Evolutionary conservation across 106 monocot species (phyloP), one percentile per base, ranked within the genome.

Genomic region (Phalaenopsis aphrodite): DNA sequence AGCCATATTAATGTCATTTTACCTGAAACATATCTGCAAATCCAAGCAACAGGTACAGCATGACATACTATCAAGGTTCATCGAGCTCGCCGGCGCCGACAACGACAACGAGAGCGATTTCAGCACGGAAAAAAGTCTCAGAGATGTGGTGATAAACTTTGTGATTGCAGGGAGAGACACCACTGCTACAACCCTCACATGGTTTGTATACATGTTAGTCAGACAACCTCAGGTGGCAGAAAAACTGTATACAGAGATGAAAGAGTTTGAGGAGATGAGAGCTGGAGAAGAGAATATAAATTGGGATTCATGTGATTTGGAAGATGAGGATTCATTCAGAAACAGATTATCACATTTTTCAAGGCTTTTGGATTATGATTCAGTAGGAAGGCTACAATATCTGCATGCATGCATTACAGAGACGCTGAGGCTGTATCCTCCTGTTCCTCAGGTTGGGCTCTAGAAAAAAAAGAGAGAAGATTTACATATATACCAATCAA

Each of bases 141-240:
- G 95, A 77, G 95, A 96, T 72, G 84, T 96, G 39, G 95, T 93
- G 24, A 87, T 98, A 66, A 98, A 94, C 78, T 94, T 98, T 80
- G 90, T 98, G 4, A 83, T 98, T 8, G 94, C 98, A 0, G 98
- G 98, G 5, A 79, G 98, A 1, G 98, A 98, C 89, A 98, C 98
- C 9, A 98, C 94, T 84, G 94, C 98, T 4, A 89, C 94, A 2
- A 94, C 92, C 8, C 89, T 98, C 37, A 76, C 88, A 0, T 98
- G 98, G 98, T 98, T 98, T 84, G 91, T 98, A 82, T 98, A 94
- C 92, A 87, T 98, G 8, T 80, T 98, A n/a, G 75, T 86, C 45
- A 48, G 19, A 0, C 85, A 94, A 74, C 98, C 87, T 1, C 56
- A 45, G 0, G 92, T 92, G 11, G 94, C 92, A 78, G 2, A 11